Conservation (phyloP, 164 flowering plant genomes). For the Macadamia tetraphylla region DNA sequence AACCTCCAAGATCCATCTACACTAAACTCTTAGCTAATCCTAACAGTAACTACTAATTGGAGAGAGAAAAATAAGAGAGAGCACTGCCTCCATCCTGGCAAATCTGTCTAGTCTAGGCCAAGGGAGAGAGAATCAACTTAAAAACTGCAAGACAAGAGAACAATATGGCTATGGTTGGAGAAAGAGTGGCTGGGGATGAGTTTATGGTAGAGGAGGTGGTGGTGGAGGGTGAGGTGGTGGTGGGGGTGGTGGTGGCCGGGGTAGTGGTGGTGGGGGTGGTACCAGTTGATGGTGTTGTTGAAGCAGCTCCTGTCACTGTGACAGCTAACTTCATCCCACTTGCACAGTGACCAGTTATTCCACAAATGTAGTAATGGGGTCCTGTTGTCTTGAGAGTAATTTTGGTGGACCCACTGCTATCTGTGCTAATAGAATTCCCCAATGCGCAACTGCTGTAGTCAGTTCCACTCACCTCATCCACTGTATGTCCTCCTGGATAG, state of each 20-base stretch:
- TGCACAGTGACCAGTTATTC: slow-evolving; percentile 33
- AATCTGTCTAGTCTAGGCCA: not conserved
- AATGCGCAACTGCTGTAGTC: slow-evolving; percentile 38
- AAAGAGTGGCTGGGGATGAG: slow-evolving; percentile 11
- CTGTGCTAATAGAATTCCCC: slow-evolving; percentile 26
- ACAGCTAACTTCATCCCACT: slow-evolving; percentile 53
- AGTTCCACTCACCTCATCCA: slow-evolving; percentile 37
- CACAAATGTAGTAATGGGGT: slow-evolving; percentile 47
- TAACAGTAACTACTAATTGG: too few species aligned
- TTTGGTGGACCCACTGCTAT: slow-evolving; percentile 33
- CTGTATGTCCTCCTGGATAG: slow-evolving; percentile 36
- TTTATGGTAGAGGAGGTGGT: slow-evolving; percentile 3
- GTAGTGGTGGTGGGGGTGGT: not conserved
- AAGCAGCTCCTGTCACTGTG: slow-evolving; percentile 15
- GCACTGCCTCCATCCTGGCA: slow-evolving; percentile 7
- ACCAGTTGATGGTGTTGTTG: slow-evolving; percentile 5
- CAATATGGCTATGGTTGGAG: slow-evolving; percentile 15
- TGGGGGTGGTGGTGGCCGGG: not conserved
- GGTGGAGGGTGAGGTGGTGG: slow-evolving; percentile 4
- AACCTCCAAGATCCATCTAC: too few species aligned
- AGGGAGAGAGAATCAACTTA: not conserved
- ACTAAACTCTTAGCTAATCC: too few species aligned
- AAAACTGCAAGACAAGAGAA: slow-evolving; percentile 7
- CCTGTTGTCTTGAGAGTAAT: slow-evolving; percentile 40
- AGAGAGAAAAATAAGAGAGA: not conserved